A percentile compares a stretch with the other conserved stretches of the same genome.
Evolutionary conservation across 495 filamentous ascomycete species (phyloP).

Genomic region (Bombardia bombarda): DNA sequence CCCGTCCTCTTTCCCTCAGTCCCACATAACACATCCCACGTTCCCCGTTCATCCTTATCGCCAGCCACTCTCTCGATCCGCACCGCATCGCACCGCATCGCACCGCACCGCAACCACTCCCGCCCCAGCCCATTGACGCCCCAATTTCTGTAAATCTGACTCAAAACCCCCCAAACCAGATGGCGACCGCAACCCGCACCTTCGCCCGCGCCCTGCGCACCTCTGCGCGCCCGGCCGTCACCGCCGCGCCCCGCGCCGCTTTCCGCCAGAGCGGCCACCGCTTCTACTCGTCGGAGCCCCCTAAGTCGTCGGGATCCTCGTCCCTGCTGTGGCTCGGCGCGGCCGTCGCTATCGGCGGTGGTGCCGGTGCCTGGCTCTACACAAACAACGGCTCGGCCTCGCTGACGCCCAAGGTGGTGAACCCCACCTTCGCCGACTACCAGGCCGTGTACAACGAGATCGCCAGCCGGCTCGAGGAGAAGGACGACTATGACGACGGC

Average conservation of each 20-base stretch:
- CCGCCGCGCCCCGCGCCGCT: slow-evolving; percentile 45
- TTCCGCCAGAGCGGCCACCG: slow-evolving; percentile 61
- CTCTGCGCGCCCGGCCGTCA: slow-evolving; percentile 39
- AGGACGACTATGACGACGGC: slow-evolving; percentile 94
- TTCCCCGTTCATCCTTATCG: no score
- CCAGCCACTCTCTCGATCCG: no score
- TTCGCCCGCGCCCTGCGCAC: slow-evolving; percentile 53
- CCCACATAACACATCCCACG: not conserved
- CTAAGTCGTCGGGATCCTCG: slow-evolving; percentile 47
- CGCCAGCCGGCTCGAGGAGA: slow-evolving; percentile 68
- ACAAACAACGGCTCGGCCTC: slow-evolving; percentile 40
- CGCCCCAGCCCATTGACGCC: not conserved
- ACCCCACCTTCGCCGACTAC: slow-evolving; percentile 78
- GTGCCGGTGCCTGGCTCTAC: slow-evolving; percentile 61
- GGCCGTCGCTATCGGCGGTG: slow-evolving; percentile 52
- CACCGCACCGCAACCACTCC: not conserved
- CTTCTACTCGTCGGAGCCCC: slow-evolving; percentile 66
- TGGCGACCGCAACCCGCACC: slow-evolving; percentile 41
- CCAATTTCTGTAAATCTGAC: not conserved
- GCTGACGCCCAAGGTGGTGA: slow-evolving; percentile 51
- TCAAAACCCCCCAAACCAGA: no score
- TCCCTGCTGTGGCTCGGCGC: slow-evolving; percentile 35
- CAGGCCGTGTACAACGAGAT: slow-evolving; percentile 93
- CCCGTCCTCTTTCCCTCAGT: not conserved
- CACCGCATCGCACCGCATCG: no score